Percentiles rank a stretch among this genome's conserved stretches.
Conservation (phyloP, 116 monocot species). For the Iris pallida region DNA sequence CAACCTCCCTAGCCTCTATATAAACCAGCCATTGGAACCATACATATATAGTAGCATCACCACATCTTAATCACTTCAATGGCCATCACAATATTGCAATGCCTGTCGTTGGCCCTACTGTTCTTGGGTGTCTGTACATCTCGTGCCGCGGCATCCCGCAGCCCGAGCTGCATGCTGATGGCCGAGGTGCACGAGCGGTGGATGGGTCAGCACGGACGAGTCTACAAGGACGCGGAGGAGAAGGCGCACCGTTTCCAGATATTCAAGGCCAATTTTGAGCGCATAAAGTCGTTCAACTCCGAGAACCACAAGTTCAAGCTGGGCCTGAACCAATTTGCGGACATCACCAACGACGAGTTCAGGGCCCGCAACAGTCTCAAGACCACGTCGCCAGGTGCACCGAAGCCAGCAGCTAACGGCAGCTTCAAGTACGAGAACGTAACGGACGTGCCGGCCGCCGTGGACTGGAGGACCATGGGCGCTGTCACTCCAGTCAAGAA, state of each 20-base stretch:
- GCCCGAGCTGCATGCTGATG: slow-evolving; percentile 3
- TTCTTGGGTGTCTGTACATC: background rate
- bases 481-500: slow-evolving; percentile 10
- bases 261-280: slow-evolving; percentile 22
- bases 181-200: slow-evolving; percentile 21
- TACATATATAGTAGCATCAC: too few species aligned
- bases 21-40: too few species aligned
- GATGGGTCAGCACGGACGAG: slow-evolving; percentile 21
- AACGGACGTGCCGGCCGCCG: background rate
- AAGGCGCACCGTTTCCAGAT: slow-evolving; percentile 18
- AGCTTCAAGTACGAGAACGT: slow-evolving; percentile 4
- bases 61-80: background rate
- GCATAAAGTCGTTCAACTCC: slow-evolving; percentile 21
- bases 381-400: background rate
- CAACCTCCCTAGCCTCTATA: too few species aligned
- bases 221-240: slow-evolving; percentile 19
- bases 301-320: slow-evolving; percentile 14
- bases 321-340: slow-evolving; percentile 16
- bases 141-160: background rate
- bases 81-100: background rate
- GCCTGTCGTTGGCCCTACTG: background rate
- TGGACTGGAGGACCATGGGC: slow-evolving; percentile 8
- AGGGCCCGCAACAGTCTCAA: background rate
- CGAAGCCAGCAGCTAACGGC: too few species aligned
- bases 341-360: slow-evolving; percentile 32